Conservation (phyloP, 1,284 basidiomycete genomes). For the Stereum hirsutum region DNA sequence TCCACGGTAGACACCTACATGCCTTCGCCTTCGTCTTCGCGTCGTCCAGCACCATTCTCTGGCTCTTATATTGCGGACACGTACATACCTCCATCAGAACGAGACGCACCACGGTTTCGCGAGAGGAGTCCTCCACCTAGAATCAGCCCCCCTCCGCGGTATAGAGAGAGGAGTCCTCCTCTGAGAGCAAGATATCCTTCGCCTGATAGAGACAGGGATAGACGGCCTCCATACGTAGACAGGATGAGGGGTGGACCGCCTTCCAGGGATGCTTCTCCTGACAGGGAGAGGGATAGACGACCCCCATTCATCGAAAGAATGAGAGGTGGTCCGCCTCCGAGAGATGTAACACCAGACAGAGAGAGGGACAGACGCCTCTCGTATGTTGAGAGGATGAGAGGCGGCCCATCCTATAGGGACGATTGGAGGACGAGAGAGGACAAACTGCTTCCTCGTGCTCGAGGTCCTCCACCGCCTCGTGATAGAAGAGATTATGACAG, state of each 20-base stretch:
- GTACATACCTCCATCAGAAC: no score
- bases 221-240: no score
- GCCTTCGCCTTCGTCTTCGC: no score
- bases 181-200: neutral
- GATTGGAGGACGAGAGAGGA: slow-evolving; percentile 10
- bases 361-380: no score
- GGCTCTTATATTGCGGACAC: no score
- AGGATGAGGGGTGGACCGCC: neutral
- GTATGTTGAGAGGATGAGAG: no score
- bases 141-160: no score
- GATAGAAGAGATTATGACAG: slow-evolving; percentile 9
- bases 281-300: no score
- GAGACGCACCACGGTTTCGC: neutral
- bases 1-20: neutral
- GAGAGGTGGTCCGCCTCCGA: neutral
- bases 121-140: neutral
- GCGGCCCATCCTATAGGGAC: neutral
- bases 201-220: no score
- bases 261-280: neutral
- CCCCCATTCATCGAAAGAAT: no score
- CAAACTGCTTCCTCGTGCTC: slow-evolving; percentile 7
- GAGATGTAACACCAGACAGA: no score
- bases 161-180: neutral
- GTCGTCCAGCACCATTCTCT: no score
- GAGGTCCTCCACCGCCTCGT: slow-evolving; percentile 3